Evolutionary conservation across 2,329 filamentous ascomycete genomes (phyloP), one percentile per base, ranked within the genome.

Genomic region (Plenodomus biglobosus): DNA sequence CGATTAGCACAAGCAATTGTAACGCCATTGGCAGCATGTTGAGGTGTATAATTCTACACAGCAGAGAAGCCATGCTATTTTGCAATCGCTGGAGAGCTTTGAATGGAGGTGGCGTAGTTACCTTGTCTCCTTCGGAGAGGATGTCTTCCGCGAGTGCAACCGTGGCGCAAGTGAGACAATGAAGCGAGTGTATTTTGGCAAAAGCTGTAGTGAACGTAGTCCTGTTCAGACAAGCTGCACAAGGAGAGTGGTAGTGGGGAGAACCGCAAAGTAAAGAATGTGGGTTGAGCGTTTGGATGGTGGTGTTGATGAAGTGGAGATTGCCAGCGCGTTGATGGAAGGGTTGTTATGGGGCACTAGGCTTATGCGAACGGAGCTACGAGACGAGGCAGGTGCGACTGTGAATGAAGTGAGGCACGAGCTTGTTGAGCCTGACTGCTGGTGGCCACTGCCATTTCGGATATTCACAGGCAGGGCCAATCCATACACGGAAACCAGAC

Each of bases 201-300:
- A 58, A 48, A 42, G 48, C 46, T 35, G 56, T 50, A 66, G 64
- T 48, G 62, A 64, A 49, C 22, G 60, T 68, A 56, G 55, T 52
- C 46, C 49, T 46, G 55, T 51, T 56, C 43, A 60, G 53, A 48
- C 54, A 58, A 59, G 56, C 51, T 58, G 55, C 46, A 53, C 45
- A 49, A 56, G 52, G 56, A 46, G 47, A 4, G 35, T 8, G 4
- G 35, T 4, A 49, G 53, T 51, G 46, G 50, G 47, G 49, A 56
- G n/a, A 49, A 52, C 50, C 44, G 55, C 47, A 39, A 39, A 35
- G 21, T 19, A 63, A 62, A 60, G 48, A 65, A 58, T 58, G 61
- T 65, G 57, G 36, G 40, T 27, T 40, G 37, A 21, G 30, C 3
- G 46, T 37, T 48, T 20, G 8, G 39, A 21, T 40, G 27, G 27